A percentile compares a stretch with the other conserved stretches of the same genome.
phyloP scores from a whole-genome alignment of 1,139 yeast species.

The Yamadazyma atmosphaerica region DNA sequence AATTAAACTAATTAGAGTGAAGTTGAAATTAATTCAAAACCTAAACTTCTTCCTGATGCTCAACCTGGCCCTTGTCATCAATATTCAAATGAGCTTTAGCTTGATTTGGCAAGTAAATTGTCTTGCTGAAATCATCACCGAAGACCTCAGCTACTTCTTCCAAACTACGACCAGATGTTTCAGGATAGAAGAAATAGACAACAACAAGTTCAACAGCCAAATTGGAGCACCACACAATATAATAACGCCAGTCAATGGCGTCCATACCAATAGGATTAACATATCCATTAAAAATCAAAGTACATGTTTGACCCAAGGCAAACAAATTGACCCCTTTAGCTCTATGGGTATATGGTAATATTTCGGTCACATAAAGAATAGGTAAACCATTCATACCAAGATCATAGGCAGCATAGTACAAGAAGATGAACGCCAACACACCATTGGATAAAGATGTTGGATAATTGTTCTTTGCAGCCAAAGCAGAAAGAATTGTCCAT shows the following conservation, averaged over 20 bases:
- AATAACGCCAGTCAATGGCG: slow-evolving; percentile 59
- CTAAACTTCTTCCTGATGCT: slow-evolving; percentile 1
- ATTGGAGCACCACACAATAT: slow-evolving; percentile 55
- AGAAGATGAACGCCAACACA: slow-evolving; percentile 46
- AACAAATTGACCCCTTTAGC: slow-evolving; percentile 54
- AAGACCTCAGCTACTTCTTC: slow-evolving; percentile 65
- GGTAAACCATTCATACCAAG: slow-evolving; percentile 63
- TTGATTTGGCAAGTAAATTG: slow-evolving; percentile 26
- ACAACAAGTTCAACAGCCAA: slow-evolving; percentile 53
- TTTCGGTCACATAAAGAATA: slow-evolving; percentile 55
- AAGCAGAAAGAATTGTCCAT: slow-evolving; percentile 41
- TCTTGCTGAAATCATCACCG: slow-evolving; percentile 15
- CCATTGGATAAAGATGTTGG: slow-evolving; percentile 38
- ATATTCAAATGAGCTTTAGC: slow-evolving; percentile 42
- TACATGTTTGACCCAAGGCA: slow-evolving; percentile 38
- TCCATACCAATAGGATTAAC: slow-evolving; percentile 64
- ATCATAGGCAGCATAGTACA: slow-evolving; percentile 39
- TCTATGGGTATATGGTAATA: slow-evolving; percentile 43
- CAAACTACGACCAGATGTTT: slow-evolving; percentile 60
- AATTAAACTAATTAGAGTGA: not conserved
- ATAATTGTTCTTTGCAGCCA: slow-evolving; percentile 35
- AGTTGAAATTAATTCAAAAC: slow-evolving; percentile 1
- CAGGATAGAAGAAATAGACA: slow-evolving; percentile 61
- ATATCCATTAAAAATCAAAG: slow-evolving; percentile 34
- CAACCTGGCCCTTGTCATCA: not conserved